Evolutionary conservation across 495 filamentous ascomycete species (phyloP), one percentile per base, ranked within the genome.

Genomic region (Penicillium taxi): DNA sequence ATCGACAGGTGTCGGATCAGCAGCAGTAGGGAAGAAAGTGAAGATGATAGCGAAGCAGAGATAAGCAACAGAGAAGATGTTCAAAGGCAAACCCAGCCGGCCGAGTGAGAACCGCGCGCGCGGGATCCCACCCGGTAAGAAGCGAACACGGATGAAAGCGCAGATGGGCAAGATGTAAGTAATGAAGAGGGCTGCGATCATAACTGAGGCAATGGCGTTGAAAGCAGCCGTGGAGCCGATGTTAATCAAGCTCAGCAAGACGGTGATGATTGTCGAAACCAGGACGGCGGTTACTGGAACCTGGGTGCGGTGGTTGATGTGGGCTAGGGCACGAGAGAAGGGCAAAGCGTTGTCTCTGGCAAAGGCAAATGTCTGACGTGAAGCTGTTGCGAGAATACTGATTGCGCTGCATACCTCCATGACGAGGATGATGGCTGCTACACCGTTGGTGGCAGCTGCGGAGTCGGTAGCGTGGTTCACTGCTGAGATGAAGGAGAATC

Each of bases 281-380:
- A 68, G 47, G 31, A 74, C 70, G 13, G 77, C 61, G 45, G 69
- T 72, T 35, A 72, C 50, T 7, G 73, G 77, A 23, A 83, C 65
- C 32, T 69, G 64, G 39, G 51, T 50, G 0, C 44, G 28, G 5
- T 53, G 57, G 33, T 72, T 66, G 13, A 72, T 47, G 13, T 61
- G 33, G 6, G 63, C 58, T 18, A 56, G 46, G 36, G 52, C 25
- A 31, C 57, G 15, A 1, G 66, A 56, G 41, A 63, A 69, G 0
- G 62, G 58, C 3, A 72, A 56, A 1, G 67, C 70, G 30, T 63
- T 63, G 26, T 74, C 70, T 5, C 70, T 61, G n/a, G 70, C 70
- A 44, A 74, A 73, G 5, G 70, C 63, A 27, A 60, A 73, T 11
- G 66, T 55, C 37, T 72, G 52, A n/a, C 70, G 53, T 4, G 65